Percentiles rank a stretch among this genome's conserved stretches.
Evolutionary conservation across 345 rosid genomes (phyloP).

Genomic region (Sapria himalayana): DNA sequence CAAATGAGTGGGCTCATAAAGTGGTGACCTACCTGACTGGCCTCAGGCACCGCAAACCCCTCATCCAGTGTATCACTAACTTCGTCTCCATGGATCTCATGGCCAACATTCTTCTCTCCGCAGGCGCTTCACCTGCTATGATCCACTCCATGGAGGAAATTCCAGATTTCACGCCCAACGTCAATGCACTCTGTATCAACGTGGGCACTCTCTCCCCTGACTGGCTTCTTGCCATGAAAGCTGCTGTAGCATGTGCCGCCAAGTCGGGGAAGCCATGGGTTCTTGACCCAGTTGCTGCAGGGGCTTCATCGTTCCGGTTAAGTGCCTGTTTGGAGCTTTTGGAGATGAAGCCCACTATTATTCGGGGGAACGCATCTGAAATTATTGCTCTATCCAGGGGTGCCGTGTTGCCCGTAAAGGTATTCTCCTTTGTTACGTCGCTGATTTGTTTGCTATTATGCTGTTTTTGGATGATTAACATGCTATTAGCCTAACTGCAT

Average conservation of each 20-base stretch:
- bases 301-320: constrained; percentile 49
- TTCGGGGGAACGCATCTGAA: constrained; percentile 79
- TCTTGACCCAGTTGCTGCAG: constrained; percentile 85
- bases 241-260: constrained; percentile 34
- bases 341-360: constrained; percentile 38
- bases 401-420: constrained; percentile 36
- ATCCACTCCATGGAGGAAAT: constrained; percentile 44
- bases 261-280: constrained; percentile 51
- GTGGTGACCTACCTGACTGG: constrained; percentile 24
- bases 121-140: constrained; percentile 94
- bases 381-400: constrained; percentile 51
- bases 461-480: no score
- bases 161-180: constrained; percentile 62
- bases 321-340: constrained; percentile 56
- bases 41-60: constrained; percentile 36
- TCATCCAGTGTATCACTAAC: constrained; percentile 87
- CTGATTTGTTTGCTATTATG: background rate
- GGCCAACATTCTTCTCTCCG: constrained; percentile 69
- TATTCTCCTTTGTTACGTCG: constrained; percentile 7
- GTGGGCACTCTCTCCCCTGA: constrained; percentile 47
- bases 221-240: constrained; percentile 67
- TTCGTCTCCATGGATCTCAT: constrained; percentile 79
- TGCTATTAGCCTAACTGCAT: no score
- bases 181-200: constrained; percentile 49
- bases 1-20: constrained; percentile 15